These are phyloP conservation scores for Mycosphaerella sp. DNA, from an alignment of 2,329 filamentous ascomycete species.

Conservation along the genomic window DNA sequence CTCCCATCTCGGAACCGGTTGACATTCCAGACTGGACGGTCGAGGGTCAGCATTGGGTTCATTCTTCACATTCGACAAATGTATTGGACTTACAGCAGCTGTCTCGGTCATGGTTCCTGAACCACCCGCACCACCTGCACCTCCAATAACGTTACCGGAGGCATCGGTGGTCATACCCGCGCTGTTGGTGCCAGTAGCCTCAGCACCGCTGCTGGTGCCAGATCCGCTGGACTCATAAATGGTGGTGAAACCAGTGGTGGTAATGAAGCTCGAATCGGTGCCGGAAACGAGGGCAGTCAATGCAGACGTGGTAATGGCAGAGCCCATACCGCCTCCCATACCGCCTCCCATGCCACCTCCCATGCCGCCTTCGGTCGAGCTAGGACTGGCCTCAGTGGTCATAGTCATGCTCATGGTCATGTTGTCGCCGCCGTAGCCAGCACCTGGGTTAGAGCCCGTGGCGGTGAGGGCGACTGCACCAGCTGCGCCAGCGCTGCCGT, in stretches of 20 bases:
- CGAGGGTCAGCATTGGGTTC: background rate
- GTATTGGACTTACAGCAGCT: constrained; percentile 10
- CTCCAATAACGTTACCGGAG: constrained; percentile 13
- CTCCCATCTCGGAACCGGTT: no score
- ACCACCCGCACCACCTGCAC: constrained; percentile 18
- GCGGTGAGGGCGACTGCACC: constrained; percentile 10
- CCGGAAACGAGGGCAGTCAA: constrained; percentile 29
- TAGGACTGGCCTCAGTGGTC: background rate
- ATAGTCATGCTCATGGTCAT: constrained; percentile 2
- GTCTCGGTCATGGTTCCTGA: constrained; percentile 13
- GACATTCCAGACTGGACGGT: background rate
- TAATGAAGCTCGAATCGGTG: constrained; percentile 28
- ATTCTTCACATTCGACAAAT: background rate
- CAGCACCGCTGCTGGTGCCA: constrained; percentile 1
- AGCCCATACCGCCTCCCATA: background rate
- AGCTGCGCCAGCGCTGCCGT: constrained; percentile 6
- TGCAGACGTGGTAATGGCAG: constrained; percentile 29
- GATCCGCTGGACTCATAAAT: constrained; percentile 23
- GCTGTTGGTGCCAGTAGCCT: constrained; percentile 8
- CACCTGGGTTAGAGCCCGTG: constrained; percentile 7
- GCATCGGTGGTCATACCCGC: constrained; percentile 6
- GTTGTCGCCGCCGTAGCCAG: background rate
- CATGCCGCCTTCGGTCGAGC: background rate
- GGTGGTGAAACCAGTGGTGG: constrained; percentile 33
- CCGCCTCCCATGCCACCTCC: background rate